Evolutionary conservation across 192 early-diverging fungal species (phyloP), one percentile per base, ranked within the genome.

Genomic region (Gonapodya sp.): DNA sequence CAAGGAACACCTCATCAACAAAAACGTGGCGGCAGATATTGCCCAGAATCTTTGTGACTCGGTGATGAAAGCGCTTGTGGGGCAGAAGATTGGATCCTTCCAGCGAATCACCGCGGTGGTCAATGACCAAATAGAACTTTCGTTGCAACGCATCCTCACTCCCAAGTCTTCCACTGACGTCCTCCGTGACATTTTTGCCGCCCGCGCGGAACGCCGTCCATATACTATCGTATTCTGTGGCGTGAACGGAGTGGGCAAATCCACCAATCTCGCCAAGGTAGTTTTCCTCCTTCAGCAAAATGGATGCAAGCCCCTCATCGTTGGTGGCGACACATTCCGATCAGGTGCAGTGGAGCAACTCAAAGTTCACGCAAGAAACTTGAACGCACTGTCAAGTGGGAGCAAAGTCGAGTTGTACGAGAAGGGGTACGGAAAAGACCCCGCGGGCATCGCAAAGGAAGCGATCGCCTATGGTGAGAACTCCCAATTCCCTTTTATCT

Each of bases 201-300:
- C 92, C 1, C 88, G 89, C 79, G 82, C 86, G 34, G 84, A 93
- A 81, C 82, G 86, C 14, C 88, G 94, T 78, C 96, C 97, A 0
- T 98, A 97, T 84, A 93, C 91, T 0, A 94, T 97, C 80, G 92
- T 92, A 1, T 97, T 98, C 86, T 93, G 96, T 73, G 97, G 97
- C 33, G 97, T 98, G 35, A 98, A 98, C 84, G 97, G 97, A 37
- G 96, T 98, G 8, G 94, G 93, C 81, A 93, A 97, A 82, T 94
- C 93, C 2, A 98, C 97, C 74, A 98, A 98, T 82, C 83, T 98
- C 81, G 94, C 94, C 83, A 98, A 98, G 81, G 93, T 96, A 2
- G 95, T 94, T 80, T 98, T 96, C 85, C 97, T 96, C 96, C 87
- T 98, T 35, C 86, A 97, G 79, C 95, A 96, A 82, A 98, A 98